A percentile compares a stretch with the other conserved stretches of the same genome.
Conservation (phyloP, 306 rosid genomes). For the Mimosa pudica region DNA sequence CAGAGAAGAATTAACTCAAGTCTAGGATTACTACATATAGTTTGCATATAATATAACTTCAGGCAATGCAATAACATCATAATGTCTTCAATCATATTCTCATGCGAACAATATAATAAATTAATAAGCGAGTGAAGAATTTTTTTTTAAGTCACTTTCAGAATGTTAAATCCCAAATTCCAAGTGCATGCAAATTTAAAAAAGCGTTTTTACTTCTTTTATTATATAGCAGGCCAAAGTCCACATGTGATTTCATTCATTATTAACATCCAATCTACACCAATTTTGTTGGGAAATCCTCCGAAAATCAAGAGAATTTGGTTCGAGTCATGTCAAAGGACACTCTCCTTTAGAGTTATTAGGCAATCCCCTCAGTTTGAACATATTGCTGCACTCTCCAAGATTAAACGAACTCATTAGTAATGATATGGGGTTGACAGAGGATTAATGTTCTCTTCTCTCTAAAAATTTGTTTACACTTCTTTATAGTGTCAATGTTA, state of each 20-base stretch:
- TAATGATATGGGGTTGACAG: no score
- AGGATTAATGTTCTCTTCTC: no score
- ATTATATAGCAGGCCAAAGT: constrained; percentile 15
- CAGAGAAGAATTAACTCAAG: constrained; percentile 29
- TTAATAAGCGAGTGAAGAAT: neutral
- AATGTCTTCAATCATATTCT: neutral
- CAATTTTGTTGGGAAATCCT: neutral
- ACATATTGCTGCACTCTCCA: no score
- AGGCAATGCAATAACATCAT: neutral
- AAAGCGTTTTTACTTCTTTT: neutral
- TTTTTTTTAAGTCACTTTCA: constrained; percentile 1
- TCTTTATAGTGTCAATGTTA: no score
- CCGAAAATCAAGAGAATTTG: no score
- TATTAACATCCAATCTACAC: constrained; percentile 12
- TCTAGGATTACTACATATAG: neutral
- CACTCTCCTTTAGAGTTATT: no score
- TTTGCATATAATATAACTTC: neutral
- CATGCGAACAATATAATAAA: neutral
- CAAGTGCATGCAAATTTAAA: neutral
- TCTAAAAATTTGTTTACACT: no score
- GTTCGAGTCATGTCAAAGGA: no score
- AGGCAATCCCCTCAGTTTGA: no score
- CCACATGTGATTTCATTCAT: constrained; percentile 7
- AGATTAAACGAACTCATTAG: no score
- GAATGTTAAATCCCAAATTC: neutral